Percentiles rank a stretch among this genome's conserved stretches.
phyloP scores from a whole-genome alignment of 140 eudicot genomes.

The Cichorium intybus region DNA sequence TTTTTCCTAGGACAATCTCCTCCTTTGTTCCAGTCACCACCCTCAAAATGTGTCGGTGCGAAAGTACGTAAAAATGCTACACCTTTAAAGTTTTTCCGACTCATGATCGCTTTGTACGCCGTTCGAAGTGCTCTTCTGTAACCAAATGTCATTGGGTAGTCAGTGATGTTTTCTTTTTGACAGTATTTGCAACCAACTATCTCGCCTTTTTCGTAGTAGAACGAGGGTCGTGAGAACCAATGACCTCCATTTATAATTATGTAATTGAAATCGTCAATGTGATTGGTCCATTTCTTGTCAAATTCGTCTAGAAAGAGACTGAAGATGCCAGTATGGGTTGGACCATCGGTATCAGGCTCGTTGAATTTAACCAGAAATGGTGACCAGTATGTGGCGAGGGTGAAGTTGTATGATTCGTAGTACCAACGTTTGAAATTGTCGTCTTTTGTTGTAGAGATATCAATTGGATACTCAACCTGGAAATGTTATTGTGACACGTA shows the following conservation, averaged over 20 bases:
- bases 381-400: conserved; percentile 43
- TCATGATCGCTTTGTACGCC: conserved; percentile 39
- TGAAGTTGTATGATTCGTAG: conserved; percentile 48
- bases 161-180: conserved; percentile 32
- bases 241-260: conserved; percentile 55
- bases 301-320: conserved; percentile 54
- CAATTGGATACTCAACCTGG: conserved; percentile 52
- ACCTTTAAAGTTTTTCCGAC: conserved; percentile 38
- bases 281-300: conserved; percentile 43
- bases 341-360: conserved; percentile 34
- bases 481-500: neutral
- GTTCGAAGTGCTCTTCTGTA: conserved; percentile 48
- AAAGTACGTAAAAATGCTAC: conserved; percentile 43
- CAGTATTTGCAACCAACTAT: conserved; percentile 53
- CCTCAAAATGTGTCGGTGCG: conserved; percentile 68
- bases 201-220: conserved; percentile 36
- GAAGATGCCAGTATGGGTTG: conserved; percentile 41
- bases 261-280: conserved; percentile 45
- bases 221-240: conserved; percentile 55
- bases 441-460: conserved; percentile 46
- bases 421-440: conserved; percentile 53
- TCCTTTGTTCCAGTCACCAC: conserved; percentile 62
- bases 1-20: conserved; percentile 54
- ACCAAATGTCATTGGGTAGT: conserved; percentile 38
- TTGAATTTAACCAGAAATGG: conserved; percentile 45